Conservation (phyloP, 768 basidiomycete genomes). For the Auricularia auricula-judae region DNA sequence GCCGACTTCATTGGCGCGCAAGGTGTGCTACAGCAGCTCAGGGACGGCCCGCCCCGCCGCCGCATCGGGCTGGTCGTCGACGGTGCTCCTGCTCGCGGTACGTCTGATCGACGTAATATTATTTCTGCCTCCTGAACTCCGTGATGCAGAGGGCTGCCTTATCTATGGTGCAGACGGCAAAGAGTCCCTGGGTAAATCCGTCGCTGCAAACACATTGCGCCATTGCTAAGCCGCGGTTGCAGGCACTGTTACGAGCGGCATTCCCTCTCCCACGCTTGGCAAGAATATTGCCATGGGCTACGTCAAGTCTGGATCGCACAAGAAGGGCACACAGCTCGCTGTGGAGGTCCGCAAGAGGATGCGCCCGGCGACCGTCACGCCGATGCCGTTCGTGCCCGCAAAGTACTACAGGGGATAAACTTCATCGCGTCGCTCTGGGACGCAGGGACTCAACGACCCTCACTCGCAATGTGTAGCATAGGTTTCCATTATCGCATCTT, state of each 20-base stretch:
- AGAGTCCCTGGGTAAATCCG: slow-evolving; percentile 41
- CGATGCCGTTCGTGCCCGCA: slow-evolving; percentile 82
- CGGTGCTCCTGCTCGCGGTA: slow-evolving; percentile 78
- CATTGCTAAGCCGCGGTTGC: no score
- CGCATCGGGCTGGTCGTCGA: slow-evolving; percentile 77
- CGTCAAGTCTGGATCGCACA: slow-evolving; percentile 68
- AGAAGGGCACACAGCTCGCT: slow-evolving; percentile 76
- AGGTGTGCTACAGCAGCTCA: slow-evolving; percentile 61
- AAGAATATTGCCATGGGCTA: slow-evolving; percentile 98
- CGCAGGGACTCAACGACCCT: no score
- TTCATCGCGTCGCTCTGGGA: no score
- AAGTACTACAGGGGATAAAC: slow-evolving; percentile 62
- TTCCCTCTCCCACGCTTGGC: slow-evolving; percentile 81
- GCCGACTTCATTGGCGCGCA: slow-evolving; percentile 74
- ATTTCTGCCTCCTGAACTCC: neutral
- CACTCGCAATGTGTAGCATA: no score
- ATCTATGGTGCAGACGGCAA: slow-evolving; percentile 46
- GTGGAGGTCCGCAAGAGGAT: slow-evolving; percentile 79
- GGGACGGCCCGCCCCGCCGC: slow-evolving; percentile 63
- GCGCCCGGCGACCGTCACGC: slow-evolving; percentile 59
- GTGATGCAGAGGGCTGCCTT: slow-evolving; percentile 58
- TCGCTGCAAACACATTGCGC: no score
- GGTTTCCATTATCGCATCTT: no score
- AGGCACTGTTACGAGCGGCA: slow-evolving; percentile 73
- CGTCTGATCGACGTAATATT: slow-evolving; percentile 15